phyloP scores from a whole-genome alignment of 1,284 basidiomycete genomes.

The Phaffia rhodozyma region DNA sequence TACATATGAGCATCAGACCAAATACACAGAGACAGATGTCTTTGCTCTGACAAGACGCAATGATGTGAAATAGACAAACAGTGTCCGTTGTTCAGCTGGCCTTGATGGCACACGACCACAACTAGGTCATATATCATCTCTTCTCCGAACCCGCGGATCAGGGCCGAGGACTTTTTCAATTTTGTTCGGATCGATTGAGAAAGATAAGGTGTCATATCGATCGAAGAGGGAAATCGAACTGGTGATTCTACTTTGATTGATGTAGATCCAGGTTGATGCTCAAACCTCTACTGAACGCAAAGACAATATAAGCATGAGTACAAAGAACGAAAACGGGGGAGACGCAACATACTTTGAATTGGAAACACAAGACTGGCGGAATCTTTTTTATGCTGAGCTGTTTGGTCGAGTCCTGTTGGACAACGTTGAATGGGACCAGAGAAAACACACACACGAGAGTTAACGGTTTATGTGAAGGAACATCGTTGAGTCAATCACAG shows the following conservation, averaged over 20 bases:
- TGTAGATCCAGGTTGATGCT: conserved; percentile 53
- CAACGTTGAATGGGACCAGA: background rate
- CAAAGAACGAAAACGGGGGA: background rate
- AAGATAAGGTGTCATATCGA: conserved; percentile 83
- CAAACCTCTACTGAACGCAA: conserved; percentile 57
- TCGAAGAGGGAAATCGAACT: conserved; percentile 65
- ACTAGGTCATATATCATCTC: conserved; percentile 66
- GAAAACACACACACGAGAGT: background rate
- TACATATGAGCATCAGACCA: background rate
- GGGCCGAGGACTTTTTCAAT: conserved; percentile 3
- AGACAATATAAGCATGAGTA: background rate
- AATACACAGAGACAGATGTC: background rate
- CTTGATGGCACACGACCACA: conserved; percentile 88
- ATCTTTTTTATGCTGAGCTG: conserved; percentile 71
- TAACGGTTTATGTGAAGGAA: background rate
- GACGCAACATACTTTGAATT: conserved; percentile 65
- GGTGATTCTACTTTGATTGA: conserved; percentile 75
- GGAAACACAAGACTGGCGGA: conserved; percentile 83
- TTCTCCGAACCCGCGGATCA: conserved; percentile 22
- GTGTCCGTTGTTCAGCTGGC: conserved; percentile 87
- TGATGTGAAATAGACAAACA: conserved; percentile 29
- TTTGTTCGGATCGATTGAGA: conserved; percentile 36
- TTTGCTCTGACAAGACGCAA: background rate
- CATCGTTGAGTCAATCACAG: background rate
- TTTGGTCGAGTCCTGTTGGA: conserved; percentile 56